Evolutionary conservation across 2,329 filamentous ascomycete species (phyloP), one percentile per base, ranked within the genome.

Genomic region (Botrytis porri): DNA sequence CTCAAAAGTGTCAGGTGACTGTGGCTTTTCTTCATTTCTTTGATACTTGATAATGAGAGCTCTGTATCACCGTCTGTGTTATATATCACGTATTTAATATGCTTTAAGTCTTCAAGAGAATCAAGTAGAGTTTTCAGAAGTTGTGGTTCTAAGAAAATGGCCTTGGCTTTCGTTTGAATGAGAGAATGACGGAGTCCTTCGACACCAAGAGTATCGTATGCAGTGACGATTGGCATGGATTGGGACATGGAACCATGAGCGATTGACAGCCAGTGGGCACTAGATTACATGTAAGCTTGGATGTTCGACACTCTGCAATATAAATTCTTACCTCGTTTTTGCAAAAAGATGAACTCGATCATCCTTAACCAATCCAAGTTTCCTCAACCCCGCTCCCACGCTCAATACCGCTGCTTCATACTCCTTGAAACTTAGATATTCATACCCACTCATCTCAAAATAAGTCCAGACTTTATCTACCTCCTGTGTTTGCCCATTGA

Each of bases 201-300:
- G 79, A 93, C 88, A 71, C 95, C 95, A 62, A 98, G 90, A 43
- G 94, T 97, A 82, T 98, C 95, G 83, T 98, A 98, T 69, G 95
- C 94, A 63, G 95, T 98, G 69, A 98, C 95, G 77, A 98, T 95
- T 74, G 93, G 90, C 81, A 98, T 89, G 62, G 93, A 95, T 83
- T 98, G 95, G 25, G 94, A 95, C 32, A 90, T 83, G 72, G 88
- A 92, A 85, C 87, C 89, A 81, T 97, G 93, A 64, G 95, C 92
- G 79, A 93, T 89, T 71, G 91, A 89, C 76, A 98, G 87, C 95
- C 95, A 98, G 83, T 87, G 83, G 62, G 83, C 81, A 79, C 86
- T 88, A 37, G 48, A 25, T 14, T 51, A 2, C 18, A 9, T 0
- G 14, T 54, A 57, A 70, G 57, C 14, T 45, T 29, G 9, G 25